A percentile compares a stretch with the other conserved stretches of the same genome.
phyloP scores from a whole-genome alignment of 73 alveolate genomes.

The Tetrahymena malaccensis region DNA sequence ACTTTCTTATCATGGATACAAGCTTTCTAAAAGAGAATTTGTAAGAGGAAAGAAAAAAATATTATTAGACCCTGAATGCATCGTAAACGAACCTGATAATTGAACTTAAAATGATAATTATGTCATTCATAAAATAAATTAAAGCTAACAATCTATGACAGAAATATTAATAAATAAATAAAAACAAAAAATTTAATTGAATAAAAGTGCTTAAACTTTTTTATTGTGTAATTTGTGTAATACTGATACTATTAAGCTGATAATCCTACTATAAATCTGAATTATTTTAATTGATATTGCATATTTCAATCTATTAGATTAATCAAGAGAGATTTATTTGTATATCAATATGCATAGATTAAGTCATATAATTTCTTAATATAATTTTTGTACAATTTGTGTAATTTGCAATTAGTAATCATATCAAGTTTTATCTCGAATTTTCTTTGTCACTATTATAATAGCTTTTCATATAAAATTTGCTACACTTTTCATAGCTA shows the following conservation, averaged over 20 bases:
- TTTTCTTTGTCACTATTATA: background rate
- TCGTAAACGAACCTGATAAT: background rate
- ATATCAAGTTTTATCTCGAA: background rate
- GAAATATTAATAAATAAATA: too few relatives aligned
- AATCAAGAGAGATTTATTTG: background rate
- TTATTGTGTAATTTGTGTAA: background rate
- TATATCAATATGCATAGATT: background rate
- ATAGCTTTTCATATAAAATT: background rate
- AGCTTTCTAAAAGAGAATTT: background rate
- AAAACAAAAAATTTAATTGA: too few relatives aligned
- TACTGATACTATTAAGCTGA: background rate
- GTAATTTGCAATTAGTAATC: background rate
- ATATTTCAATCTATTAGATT: background rate
- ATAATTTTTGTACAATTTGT: background rate
- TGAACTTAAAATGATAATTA: background rate
- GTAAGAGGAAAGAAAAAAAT: background rate
- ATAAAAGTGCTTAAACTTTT: background rate
- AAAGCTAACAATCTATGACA: background rate
- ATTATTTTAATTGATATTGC: background rate
- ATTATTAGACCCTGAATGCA: background rate
- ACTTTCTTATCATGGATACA: background rate
- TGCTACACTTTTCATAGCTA: too few relatives aligned
- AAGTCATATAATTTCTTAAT: background rate
- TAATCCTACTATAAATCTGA: background rate
- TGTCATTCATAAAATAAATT: background rate